Evolutionary conservation across 768 basidiomycete genomes (phyloP), one percentile per base, ranked within the genome.

Genomic region (Mycena olivaceomarginata): DNA sequence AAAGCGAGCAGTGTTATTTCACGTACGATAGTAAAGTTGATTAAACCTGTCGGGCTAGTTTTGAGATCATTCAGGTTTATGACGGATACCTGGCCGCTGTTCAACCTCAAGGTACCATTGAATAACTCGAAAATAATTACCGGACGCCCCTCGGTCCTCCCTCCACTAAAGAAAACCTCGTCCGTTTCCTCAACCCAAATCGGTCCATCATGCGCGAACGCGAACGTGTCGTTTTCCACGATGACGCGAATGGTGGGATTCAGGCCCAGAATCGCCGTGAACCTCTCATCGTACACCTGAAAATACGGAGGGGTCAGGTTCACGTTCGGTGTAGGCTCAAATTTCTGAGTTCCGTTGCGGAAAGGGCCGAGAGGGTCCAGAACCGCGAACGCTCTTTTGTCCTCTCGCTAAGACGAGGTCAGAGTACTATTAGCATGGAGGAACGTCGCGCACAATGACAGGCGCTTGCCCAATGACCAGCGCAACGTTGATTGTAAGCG

Each of bases 191-290:
- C 85, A 22, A 89, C 80, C 84, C 90, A 92, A 4, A 92, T 85
- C 0, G 90, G 90, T 0, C 90, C 92, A 81, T 93, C 92, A 79
- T 93, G 92, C 56, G 91, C 91, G 67, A 92, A 87, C 0, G 89
- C 88, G 74, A 88, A 89, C 4, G 85, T 86, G 9, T 88, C 86
- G 67, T 87, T 86, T 22, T 86, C 82, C 1, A 87, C 88, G 37
- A 93, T 87, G 53, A 85, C 77, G 1, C 87, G 87, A 51, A 93
- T 85, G 0, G 86, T 86, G 16, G 92, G 90, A 39, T 82, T 79
- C 2, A 79, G 66, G 4, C 92, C 92, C 12, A 92, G 85, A 70
- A 92, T 81, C 4, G 80, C 66, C 65, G 88, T 80, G 81, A 93
- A 93, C 31, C 84, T 83, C 4, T 84, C 82, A 79, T 92, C 87